phyloP scores from a whole-genome alignment of 345 rosid genomes.

The Hevea brasiliensis region DNA sequence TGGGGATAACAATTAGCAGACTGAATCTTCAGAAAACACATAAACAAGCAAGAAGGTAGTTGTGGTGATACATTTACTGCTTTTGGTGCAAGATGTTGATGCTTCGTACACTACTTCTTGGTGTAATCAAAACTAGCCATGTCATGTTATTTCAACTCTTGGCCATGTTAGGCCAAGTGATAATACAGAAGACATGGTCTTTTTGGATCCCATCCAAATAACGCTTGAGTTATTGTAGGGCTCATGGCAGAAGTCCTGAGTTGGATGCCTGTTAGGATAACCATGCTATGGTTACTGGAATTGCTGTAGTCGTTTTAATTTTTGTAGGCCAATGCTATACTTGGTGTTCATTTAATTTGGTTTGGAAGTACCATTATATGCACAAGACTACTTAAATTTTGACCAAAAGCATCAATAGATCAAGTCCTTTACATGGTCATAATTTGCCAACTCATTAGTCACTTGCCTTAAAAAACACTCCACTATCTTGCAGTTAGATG shows the following conservation, averaged over 20 bases:
- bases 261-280: constrained; percentile 2
- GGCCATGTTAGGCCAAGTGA: background rate
- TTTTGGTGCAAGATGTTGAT: background rate
- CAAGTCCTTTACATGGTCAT: background rate
- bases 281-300: background rate
- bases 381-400: background rate
- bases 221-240: background rate
- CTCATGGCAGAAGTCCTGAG: background rate
- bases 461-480: background rate
- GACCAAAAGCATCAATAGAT: background rate
- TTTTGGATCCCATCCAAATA: background rate
- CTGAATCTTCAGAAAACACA: background rate
- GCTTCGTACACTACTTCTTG: background rate
- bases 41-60: background rate
- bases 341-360: constrained; percentile 3
- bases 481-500: background rate
- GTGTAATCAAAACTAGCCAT: background rate
- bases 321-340: background rate
- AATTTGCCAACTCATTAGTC: background rate
- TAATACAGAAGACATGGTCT: background rate
- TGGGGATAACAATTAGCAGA: background rate
- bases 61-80: background rate
- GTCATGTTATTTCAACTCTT: background rate
- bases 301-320: background rate
- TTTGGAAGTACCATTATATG: background rate